Evolutionary conservation across 768 basidiomycete genomes (phyloP).

Genomic region (Cantharellus cinnabarinus): DNA sequence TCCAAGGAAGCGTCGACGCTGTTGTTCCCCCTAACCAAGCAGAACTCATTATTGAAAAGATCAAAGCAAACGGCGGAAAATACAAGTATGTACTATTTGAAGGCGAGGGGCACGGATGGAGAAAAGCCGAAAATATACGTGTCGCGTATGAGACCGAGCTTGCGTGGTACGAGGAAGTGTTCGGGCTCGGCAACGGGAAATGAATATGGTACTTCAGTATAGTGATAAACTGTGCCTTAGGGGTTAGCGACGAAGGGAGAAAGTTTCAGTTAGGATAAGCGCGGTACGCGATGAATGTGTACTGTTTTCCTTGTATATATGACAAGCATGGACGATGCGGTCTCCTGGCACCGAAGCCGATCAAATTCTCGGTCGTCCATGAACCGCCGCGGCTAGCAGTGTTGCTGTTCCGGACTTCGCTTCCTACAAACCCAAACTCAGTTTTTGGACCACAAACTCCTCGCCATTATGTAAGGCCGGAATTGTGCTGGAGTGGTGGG

Average conservation of each 20-base stretch:
- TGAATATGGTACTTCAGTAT: not conserved
- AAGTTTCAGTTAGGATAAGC: too few species aligned
- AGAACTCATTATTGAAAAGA: constrained; percentile 31
- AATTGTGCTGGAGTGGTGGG: too few species aligned
- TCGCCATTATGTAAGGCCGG: too few species aligned
- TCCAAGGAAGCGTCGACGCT: constrained; percentile 44
- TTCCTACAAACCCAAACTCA: too few species aligned
- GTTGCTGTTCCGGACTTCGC: too few species aligned
- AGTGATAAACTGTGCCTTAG: too few species aligned
- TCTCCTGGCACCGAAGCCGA: too few species aligned
- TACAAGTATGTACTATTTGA: constrained; percentile 41
- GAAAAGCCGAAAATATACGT: constrained; percentile 33
- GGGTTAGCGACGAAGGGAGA: too few species aligned
- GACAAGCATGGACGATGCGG: not conserved
- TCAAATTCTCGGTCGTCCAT: too few species aligned
- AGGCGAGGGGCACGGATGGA: constrained; percentile 49
- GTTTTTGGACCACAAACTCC: too few species aligned
- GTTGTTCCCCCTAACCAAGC: constrained; percentile 54
- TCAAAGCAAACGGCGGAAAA: constrained; percentile 28
- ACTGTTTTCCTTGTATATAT: not conserved
- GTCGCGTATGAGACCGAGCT: constrained; percentile 33
- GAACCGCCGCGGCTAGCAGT: too few species aligned
- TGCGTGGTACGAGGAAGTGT: constrained; percentile 32
- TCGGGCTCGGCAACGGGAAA: constrained; percentile 8
- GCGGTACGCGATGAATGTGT: not conserved